phyloP scores from a whole-genome alignment of 2,329 filamentous ascomycete species.

The Lanzia echinophila region DNA sequence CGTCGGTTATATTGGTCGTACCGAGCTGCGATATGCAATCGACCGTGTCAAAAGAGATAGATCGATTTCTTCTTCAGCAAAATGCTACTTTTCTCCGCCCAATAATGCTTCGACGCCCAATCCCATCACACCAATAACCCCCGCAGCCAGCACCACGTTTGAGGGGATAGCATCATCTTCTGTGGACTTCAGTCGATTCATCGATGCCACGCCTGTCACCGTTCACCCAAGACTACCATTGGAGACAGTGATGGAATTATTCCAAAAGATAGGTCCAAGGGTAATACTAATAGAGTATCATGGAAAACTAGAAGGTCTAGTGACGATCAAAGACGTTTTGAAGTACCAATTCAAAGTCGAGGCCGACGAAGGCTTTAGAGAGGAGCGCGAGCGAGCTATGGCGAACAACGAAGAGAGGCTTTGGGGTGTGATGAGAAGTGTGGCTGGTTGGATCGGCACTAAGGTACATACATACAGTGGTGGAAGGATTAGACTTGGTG shows the following conservation, averaged over 20 bases:
- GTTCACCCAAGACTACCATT: conserved; percentile 86
- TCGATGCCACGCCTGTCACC: conserved; percentile 82
- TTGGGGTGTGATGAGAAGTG: conserved; percentile 50
- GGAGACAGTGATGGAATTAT: conserved; percentile 97
- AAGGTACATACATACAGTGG: conserved; percentile 47
- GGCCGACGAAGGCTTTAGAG: conserved; percentile 67
- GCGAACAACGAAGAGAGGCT: conserved; percentile 57
- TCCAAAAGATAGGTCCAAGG: conserved; percentile 93
- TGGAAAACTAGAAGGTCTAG: conserved; percentile 73
- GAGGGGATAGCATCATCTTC: conserved; percentile 52
- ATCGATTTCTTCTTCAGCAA: conserved; percentile 57
- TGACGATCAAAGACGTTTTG: conserved; percentile 94
- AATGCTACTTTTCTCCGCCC: conserved; percentile 57
- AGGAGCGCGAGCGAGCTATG: conserved; percentile 38
- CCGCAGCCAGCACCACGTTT: conserved; percentile 39
- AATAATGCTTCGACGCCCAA: conserved; percentile 40
- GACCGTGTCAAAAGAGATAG: conserved; percentile 68
- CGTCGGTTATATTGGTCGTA: conserved; percentile 86
- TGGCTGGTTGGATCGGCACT: conserved; percentile 52
- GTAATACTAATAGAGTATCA: conserved; percentile 91
- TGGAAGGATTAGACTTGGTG: conserved; percentile 48
- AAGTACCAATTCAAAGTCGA: conserved; percentile 98
- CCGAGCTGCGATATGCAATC: conserved; percentile 85
- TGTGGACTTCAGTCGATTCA: conserved; percentile 79
- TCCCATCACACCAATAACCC: conserved; percentile 19